Evolutionary conservation across 2,329 filamentous ascomycete genomes (phyloP).

Genomic region (Iodosphaeria phyllophila): DNA sequence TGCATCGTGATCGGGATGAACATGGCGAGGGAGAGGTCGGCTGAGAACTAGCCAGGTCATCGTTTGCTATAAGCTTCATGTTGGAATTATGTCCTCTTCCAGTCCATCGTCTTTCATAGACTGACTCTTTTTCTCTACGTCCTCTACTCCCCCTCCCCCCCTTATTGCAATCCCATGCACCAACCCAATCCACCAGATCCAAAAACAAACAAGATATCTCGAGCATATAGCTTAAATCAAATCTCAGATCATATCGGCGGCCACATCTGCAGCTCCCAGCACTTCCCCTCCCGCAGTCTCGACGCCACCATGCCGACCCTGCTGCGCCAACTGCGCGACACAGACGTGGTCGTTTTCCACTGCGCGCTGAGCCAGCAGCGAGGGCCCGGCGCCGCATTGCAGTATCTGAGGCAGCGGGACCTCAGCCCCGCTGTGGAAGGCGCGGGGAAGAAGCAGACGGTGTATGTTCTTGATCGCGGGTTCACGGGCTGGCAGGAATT

Average conservation of each 20-base stretch:
- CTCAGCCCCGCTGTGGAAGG: slow-evolving; percentile 3
- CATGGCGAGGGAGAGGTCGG: no score
- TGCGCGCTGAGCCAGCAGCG: slow-evolving; percentile 84
- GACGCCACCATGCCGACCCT: slow-evolving; percentile 67
- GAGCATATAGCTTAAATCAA: background rate
- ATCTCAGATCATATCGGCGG: slow-evolving; percentile 67
- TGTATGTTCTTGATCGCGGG: slow-evolving; percentile 67
- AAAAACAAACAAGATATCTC: background rate
- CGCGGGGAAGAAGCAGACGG: slow-evolving; percentile 36
- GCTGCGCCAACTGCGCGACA: slow-evolving; percentile 56
- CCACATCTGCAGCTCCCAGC: slow-evolving; percentile 61
- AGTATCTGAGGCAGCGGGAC: slow-evolving; percentile 54
- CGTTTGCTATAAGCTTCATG: no score
- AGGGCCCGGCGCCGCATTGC: slow-evolving; percentile 66
- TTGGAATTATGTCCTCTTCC: no score
- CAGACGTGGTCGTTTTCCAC: slow-evolving; percentile 81
- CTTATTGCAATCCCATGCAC: slow-evolving; percentile 1
- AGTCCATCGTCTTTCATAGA: background rate
- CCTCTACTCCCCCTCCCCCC: background rate
- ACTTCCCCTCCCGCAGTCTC: slow-evolving; percentile 56
- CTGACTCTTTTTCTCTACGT: background rate
- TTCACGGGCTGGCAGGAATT: slow-evolving; percentile 81
- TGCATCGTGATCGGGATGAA: no score
- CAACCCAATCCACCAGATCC: background rate
- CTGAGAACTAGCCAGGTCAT: no score